Conservation (phyloP, 1,139 yeast genomes). For the Blastobotrys serpentis region DNA sequence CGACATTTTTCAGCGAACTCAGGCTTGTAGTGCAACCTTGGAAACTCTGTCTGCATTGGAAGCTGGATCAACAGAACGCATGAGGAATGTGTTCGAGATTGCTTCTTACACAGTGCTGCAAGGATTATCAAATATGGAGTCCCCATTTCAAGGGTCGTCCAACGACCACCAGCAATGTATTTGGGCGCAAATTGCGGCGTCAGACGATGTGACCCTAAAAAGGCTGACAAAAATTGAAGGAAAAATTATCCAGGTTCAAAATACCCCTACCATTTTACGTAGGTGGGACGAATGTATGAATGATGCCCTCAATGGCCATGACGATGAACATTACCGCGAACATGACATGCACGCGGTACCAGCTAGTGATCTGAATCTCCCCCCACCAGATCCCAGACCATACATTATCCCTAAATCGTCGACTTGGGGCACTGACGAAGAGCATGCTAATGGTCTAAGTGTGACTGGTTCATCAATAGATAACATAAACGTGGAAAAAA, state of each 20-base stretch:
- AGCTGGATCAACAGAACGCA: constrained; percentile 12
- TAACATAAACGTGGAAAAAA: constrained; percentile 4
- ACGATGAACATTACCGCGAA: neutral
- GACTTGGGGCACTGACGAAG: no score
- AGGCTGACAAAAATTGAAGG: constrained; percentile 10
- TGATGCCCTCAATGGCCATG: neutral
- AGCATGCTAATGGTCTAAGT: neutral
- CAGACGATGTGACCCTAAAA: constrained; percentile 6
- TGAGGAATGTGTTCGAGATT: constrained; percentile 15
- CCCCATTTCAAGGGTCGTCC: constrained; percentile 4
- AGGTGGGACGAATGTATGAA: neutral
- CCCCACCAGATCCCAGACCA: constrained; percentile 1
- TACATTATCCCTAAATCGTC: neutral
- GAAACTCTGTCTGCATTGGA: constrained; percentile 15
- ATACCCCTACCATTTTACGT: neutral
- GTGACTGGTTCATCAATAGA: neutral
- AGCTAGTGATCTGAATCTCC: neutral
- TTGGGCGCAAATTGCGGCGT: constrained; percentile 13
- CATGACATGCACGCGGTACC: constrained; percentile 10
- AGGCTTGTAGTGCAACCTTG: constrained; percentile 14
- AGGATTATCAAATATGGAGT: neutral
- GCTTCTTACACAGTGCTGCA: constrained; percentile 14
- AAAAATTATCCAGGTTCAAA: neutral
- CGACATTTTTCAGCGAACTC: constrained; percentile 13
- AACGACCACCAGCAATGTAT: neutral